Conservation (phyloP, 176 grass and related monocot genomes). For the Rhynchospora breviuscula region DNA sequence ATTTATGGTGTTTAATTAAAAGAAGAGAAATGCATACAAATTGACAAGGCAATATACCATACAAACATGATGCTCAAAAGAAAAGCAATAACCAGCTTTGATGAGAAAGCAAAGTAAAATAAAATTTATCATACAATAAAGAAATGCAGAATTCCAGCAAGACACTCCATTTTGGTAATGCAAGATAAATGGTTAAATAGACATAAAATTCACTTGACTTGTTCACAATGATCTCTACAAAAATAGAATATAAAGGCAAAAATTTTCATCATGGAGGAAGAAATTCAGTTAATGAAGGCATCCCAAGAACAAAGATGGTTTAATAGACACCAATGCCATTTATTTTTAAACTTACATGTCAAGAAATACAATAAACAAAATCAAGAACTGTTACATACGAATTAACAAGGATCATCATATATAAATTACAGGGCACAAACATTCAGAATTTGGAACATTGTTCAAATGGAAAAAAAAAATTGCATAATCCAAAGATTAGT, state of each 20-base stretch:
- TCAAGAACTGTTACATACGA: background rate
- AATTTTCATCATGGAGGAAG: background rate
- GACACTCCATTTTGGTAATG: background rate
- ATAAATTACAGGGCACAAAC: background rate
- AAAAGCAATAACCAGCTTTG: background rate
- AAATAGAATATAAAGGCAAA: background rate
- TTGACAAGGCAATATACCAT: background rate
- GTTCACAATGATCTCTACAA: background rate
- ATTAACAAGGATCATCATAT: background rate
- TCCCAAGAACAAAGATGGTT: background rate
- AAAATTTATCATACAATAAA: background rate
- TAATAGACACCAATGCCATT: background rate
- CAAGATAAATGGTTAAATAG: background rate
- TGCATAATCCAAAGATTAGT: background rate
- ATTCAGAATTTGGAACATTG: background rate
- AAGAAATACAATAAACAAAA: background rate
- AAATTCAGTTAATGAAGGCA: background rate
- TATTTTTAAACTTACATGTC: background rate
- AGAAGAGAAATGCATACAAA: background rate
- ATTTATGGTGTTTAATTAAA: background rate
- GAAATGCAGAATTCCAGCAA: background rate
- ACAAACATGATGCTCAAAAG: background rate
- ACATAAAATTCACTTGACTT: background rate
- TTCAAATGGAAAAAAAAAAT: background rate
- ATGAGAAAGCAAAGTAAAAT: background rate